Evolutionary conservation across 2,329 filamentous ascomycete genomes (phyloP).

Genomic region (Fusarium sp.): DNA sequence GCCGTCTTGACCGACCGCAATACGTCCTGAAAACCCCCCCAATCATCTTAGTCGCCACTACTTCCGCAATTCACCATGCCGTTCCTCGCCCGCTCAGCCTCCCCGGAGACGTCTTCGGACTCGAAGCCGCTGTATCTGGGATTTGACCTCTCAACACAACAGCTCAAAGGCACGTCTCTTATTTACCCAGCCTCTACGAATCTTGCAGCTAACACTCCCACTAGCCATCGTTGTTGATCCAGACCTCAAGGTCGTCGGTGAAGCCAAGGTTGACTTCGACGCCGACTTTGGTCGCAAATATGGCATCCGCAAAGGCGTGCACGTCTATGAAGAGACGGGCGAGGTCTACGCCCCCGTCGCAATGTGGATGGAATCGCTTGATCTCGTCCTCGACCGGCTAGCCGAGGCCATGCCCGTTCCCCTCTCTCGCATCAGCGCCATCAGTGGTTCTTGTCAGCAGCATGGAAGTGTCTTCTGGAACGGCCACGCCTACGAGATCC

Average conservation of each 20-base stretch:
- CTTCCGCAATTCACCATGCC: slow-evolving; percentile 29
- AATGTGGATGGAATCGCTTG: slow-evolving; percentile 94
- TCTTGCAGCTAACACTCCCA: slow-evolving; percentile 15
- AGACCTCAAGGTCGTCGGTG: slow-evolving; percentile 82
- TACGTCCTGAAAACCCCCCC: background rate
- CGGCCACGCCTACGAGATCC: slow-evolving; percentile 74
- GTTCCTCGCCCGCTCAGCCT: slow-evolving; percentile 23
- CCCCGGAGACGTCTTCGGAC: slow-evolving; percentile 32
- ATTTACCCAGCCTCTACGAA: background rate
- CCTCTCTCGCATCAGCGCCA: slow-evolving; percentile 81
- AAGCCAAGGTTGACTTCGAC: slow-evolving; percentile 97
- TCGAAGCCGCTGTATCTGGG: slow-evolving; percentile 83
- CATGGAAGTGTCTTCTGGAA: slow-evolving; percentile 98
- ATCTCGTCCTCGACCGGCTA: slow-evolving; percentile 85
- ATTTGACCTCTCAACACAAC: slow-evolving; percentile 96
- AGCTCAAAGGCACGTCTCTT: slow-evolving; percentile 82
- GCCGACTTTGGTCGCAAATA: slow-evolving; percentile 82
- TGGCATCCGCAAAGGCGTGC: slow-evolving; percentile 89
- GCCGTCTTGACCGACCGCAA: slow-evolving; percentile 13
- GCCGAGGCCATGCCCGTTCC: slow-evolving; percentile 74
- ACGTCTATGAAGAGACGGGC: slow-evolving; percentile 83
- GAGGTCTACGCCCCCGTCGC: slow-evolving; percentile 95
- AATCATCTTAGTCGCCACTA: background rate
- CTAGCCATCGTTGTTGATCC: slow-evolving; percentile 87
- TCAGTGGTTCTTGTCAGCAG: slow-evolving; percentile 96